A percentile compares a stretch with the other conserved stretches of the same genome.
Evolutionary conservation across 2,329 filamentous ascomycete genomes (phyloP).

Genomic region (Phialophora macrospora): DNA sequence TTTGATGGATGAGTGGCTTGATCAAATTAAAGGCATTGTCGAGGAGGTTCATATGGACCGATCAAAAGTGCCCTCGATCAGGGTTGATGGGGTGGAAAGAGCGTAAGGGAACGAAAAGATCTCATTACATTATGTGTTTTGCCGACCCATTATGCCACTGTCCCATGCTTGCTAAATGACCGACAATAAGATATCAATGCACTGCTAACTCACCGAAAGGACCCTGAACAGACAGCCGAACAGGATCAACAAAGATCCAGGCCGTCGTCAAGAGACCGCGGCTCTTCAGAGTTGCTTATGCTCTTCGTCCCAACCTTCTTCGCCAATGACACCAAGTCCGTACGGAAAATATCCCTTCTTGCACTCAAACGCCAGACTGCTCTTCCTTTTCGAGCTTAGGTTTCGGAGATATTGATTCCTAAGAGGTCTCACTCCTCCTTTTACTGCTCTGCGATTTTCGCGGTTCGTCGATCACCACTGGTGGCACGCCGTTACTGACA

Average conservation of each 20-base stretch:
- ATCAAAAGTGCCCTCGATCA: too few species aligned
- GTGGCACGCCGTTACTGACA: neutral
- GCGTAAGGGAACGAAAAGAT: neutral
- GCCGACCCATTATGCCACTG: neutral
- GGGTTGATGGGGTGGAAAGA: too few species aligned
- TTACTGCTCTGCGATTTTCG: constrained; percentile 22
- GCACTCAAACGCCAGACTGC: neutral
- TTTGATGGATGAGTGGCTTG: too few species aligned
- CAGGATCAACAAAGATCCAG: neutral
- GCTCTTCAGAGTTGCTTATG: neutral
- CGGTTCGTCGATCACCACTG: constrained; percentile 10
- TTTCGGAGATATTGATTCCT: neutral
- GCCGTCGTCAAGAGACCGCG: neutral
- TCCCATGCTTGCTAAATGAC: neutral
- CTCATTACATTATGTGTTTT: neutral
- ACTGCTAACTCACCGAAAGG: neutral
- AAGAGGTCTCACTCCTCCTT: constrained; percentile 24
- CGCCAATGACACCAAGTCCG: neutral
- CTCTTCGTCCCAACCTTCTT: neutral
- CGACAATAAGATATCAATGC: neutral
- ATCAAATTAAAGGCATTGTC: too few species aligned
- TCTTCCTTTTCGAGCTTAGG: neutral
- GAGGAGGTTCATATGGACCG: too few species aligned
- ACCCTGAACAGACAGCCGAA: neutral
- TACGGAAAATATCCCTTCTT: neutral